Base-by-base conservation (phyloP, 1,284 basidiomycete genomes). In the Sphaerobolus stellatus region DNA sequence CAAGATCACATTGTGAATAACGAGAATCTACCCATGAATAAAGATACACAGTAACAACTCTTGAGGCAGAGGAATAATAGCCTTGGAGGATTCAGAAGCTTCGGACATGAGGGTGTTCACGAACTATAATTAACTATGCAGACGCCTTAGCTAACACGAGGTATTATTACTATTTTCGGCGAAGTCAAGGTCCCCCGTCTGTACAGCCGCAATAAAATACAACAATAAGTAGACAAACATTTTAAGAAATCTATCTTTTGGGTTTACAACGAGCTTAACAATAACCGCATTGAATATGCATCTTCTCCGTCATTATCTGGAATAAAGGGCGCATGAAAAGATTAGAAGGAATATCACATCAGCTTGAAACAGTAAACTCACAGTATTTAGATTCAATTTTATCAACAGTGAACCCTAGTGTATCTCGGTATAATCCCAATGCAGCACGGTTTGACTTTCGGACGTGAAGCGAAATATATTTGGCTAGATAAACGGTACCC, bases 361-460 rank as follows among this genome's bases (percentile, higher is more conserved):
- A n/a, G n/a, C n/a, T n/a, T n/a, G n/a, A n/a, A 29, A 25, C 5
- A 34, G 18, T 33, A 38, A 24, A 81, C 88, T 69, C 62, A 94
- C 92, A 96, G 65, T 96, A 96, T 56, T 80, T 83, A 64, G 84
- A 82, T 66, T 94, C 92, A 36, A 92, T 79, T 33, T 83, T 81
- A 51, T 83, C 80, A 6, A 90, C 82, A 33, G 82, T 75, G 70
- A 95, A 96, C 1, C 92, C 93, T 2, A 96, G 76, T 2, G 88
- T 87, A 63, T 92, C 87, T 54, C 85, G 81, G 70, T 96, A 96
- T 33, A 96, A 72, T 9, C 81, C 83, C 54, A 92, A 81, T 2
- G 94, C 94, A 0, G 92, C 89, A 56, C 84, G 83, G 66, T 96
- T 96, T 25, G 90, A 91, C 68, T 87, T 90, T 46, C 94, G 81